A percentile compares a stretch with the other conserved stretches of the same genome.
Evolutionary conservation across 2,329 filamentous ascomycete genomes (phyloP).

Genomic region (Botrytis paeoniae): DNA sequence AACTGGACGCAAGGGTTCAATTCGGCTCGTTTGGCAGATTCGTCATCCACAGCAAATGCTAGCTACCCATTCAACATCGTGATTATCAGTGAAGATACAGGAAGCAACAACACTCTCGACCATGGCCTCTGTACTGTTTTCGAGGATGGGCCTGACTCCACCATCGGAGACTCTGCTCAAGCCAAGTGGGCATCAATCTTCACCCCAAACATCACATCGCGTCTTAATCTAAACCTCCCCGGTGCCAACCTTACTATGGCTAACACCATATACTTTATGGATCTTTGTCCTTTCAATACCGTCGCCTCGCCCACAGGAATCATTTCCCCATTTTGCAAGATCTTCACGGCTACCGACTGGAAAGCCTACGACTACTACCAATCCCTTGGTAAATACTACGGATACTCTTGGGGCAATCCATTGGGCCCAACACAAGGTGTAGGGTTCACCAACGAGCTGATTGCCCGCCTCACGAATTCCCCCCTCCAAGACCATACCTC

Average conservation of each 20-base stretch:
- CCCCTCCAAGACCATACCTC: constrained; percentile 71
- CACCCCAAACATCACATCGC: constrained; percentile 61
- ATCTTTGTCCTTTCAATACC: constrained; percentile 82
- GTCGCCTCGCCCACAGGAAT: constrained; percentile 58
- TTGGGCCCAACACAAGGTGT: constrained; percentile 83
- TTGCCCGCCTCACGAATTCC: constrained; percentile 69
- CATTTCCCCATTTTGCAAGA: constrained; percentile 68
- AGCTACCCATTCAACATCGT: constrained; percentile 55
- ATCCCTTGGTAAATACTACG: constrained; percentile 80
- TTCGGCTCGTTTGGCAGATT: constrained; percentile 42
- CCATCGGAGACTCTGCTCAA: constrained; percentile 51
- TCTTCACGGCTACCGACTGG: constrained; percentile 77
- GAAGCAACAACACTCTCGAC: constrained; percentile 77
- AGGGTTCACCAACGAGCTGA: constrained; percentile 82
- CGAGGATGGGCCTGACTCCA: constrained; percentile 54
- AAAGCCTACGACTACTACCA: constrained; percentile 76
- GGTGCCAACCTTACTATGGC: constrained; percentile 61
- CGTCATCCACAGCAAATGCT: constrained; percentile 39
- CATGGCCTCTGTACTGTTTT: constrained; percentile 71
- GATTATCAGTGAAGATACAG: constrained; percentile 64
- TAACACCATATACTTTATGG: constrained; percentile 75
- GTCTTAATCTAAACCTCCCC: constrained; percentile 66
- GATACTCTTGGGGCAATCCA: constrained; percentile 71
- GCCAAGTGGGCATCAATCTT: constrained; percentile 61
- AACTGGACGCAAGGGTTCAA: constrained; percentile 77